phyloP scores from a whole-genome alignment of 495 filamentous ascomycete genomes.

The Stereocaulon alpinum region DNA sequence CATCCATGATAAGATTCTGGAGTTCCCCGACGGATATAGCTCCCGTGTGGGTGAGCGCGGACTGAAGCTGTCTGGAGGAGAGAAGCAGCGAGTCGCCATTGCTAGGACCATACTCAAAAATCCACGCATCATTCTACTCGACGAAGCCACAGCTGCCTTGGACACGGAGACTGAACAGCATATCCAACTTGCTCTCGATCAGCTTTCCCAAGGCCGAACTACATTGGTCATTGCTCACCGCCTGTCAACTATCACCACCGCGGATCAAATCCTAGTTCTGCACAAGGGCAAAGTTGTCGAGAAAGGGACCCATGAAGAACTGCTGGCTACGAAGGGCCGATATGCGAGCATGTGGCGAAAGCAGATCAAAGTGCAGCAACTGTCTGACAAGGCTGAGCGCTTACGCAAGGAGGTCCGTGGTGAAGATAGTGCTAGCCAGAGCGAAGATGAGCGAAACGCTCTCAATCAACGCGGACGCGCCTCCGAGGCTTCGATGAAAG shows the following conservation, averaged over 20 bases:
- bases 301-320: slow-evolving; percentile 74
- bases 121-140: slow-evolving; percentile 88
- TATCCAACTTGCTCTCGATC: slow-evolving; percentile 77
- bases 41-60: slow-evolving; percentile 95
- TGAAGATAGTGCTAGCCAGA: slow-evolving; percentile 44
- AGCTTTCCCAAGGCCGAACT: slow-evolving; percentile 72
- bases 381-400: slow-evolving; percentile 37
- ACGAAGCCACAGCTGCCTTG: slow-evolving; percentile 91
- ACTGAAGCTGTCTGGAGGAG: slow-evolving; percentile 81
- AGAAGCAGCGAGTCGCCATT: slow-evolving; percentile 96
- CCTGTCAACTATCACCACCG: slow-evolving; percentile 85
- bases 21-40: slow-evolving; percentile 83
- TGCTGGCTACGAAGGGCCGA: slow-evolving; percentile 63
- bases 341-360: slow-evolving; percentile 95
- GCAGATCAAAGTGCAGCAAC: slow-evolving; percentile 68
- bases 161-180: slow-evolving; percentile 95
- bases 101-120: slow-evolving; percentile 94
- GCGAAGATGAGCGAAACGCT: slow-evolving; percentile 39
- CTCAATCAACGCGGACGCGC: slow-evolving; percentile 4
- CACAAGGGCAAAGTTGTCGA: slow-evolving; percentile 76
- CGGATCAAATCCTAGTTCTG: slow-evolving; percentile 91
- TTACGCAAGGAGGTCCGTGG: slow-evolving; percentile 33
- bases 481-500: slow-evolving; percentile 7
- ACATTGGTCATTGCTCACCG: slow-evolving; percentile 81
- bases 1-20: slow-evolving; percentile 91